Conservation (phyloP, 208 protist species). For the Blechomonas ayalai region DNA sequence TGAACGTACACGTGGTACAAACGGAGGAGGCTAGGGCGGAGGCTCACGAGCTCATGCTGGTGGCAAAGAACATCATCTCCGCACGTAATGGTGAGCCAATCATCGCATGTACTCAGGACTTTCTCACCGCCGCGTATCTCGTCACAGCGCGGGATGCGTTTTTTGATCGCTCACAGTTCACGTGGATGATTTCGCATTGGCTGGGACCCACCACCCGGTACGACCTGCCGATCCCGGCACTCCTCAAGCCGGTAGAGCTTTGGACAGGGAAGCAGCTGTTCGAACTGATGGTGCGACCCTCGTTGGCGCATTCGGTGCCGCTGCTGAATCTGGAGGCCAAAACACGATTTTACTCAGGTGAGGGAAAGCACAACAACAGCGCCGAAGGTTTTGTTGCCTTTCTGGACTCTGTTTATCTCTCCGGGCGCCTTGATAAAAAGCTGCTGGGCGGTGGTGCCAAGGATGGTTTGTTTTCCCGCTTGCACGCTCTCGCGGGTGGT, state of each 20-base stretch:
- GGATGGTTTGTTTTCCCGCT: slow-evolving; percentile 93
- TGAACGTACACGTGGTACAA: slow-evolving; percentile 99
- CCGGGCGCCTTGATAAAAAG: slow-evolving; percentile 97
- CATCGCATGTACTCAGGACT: slow-evolving; percentile 99
- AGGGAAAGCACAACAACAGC: slow-evolving; percentile 22
- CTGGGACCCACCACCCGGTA: slow-evolving; percentile 59
- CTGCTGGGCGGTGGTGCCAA: slow-evolving; percentile 93
- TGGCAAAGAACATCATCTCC: slow-evolving; percentile 97
- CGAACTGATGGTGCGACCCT: slow-evolving; percentile 87
- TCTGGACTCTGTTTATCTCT: slow-evolving; percentile 91
- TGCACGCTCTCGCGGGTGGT: slow-evolving; percentile 85
- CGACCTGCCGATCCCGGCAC: slow-evolving; percentile 93
- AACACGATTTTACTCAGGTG: slow-evolving; percentile 85
- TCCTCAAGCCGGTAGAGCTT: slow-evolving; percentile 96
- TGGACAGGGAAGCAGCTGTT: slow-evolving; percentile 99
- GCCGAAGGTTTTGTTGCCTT: slow-evolving; percentile 94
- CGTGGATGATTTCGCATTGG: slow-evolving; percentile 88
- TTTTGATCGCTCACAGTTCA: slow-evolving; percentile 90
- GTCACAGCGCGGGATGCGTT: slow-evolving; percentile 96
- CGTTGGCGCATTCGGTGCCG: slow-evolving; percentile 32
- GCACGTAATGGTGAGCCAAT: slow-evolving; percentile 97
- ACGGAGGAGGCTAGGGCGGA: slow-evolving; percentile 98
- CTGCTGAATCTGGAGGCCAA: slow-evolving; percentile 91
- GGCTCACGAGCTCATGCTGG: slow-evolving; percentile 94
- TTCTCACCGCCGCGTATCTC: slow-evolving; percentile 96